These are phyloP conservation scores for Penicillium bialowiezense DNA, from an alignment of 495 filamentous ascomycete species.

Conservation along the genomic window DNA sequence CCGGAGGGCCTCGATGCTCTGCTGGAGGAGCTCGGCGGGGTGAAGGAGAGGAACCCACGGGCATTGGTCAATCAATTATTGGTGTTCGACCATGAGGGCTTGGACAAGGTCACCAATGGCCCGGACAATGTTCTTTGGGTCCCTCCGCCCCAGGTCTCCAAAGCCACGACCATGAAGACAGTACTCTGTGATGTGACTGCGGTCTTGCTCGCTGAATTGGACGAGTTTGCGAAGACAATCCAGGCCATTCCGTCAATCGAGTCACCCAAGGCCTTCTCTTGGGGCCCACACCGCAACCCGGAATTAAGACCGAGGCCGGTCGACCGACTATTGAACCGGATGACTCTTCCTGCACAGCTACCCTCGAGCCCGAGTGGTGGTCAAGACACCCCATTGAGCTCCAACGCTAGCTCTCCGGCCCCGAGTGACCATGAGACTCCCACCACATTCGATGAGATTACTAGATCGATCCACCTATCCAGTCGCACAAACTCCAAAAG, in stretches of 20 bases:
- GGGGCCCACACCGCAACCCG: conserved; percentile 44
- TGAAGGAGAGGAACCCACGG: conserved; percentile 64
- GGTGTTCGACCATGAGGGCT: conserved; percentile 65
- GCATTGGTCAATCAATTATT: conserved; percentile 75
- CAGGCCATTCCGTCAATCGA: conserved; percentile 78
- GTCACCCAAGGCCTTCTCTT: conserved; percentile 59
- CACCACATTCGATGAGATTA: conserved; percentile 71
- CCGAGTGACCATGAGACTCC: conserved; percentile 54
- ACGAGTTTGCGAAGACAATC: conserved; percentile 77
- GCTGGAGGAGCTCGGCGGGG: conserved; percentile 57
- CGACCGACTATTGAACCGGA: conserved; percentile 54
- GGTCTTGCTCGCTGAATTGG: conserved; percentile 80
- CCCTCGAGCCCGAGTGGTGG: conserved; percentile 51
- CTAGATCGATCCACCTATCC: conserved; percentile 45
- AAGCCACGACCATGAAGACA: conserved; percentile 89
- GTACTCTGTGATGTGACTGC: conserved; percentile 91
- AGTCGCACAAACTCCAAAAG: conserved; percentile 35
- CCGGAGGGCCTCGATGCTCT: conserved; percentile 58
- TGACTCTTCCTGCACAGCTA: conserved; percentile 74
- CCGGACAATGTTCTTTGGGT: conserved; percentile 62
- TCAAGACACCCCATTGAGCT: conserved; percentile 52
- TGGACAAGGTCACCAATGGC: conserved; percentile 40
- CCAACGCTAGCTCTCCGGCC: conserved; percentile 42
- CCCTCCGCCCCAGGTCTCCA: conserved; percentile 66
- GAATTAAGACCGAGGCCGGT: conserved; percentile 45